Conservation (phyloP, 441 rosid genomes). For the Rhodomyrtus psidioides region DNA sequence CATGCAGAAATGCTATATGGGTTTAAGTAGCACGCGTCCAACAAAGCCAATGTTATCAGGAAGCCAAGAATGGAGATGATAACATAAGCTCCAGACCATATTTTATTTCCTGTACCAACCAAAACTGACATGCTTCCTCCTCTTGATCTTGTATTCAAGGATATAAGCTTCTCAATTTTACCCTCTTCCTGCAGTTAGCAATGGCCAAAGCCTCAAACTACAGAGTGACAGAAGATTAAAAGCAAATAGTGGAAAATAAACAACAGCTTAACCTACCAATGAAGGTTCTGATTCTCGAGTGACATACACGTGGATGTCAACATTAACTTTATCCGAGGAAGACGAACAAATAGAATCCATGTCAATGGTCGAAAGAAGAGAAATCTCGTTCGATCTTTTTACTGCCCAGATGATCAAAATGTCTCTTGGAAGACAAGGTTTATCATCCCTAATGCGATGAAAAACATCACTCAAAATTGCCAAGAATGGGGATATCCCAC, state of each 20-base stretch:
- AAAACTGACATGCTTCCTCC: not conserved
- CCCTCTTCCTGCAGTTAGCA: not conserved
- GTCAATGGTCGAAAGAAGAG: not conserved
- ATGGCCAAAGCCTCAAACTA: not conserved
- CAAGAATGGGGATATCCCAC: constrained; percentile 1
- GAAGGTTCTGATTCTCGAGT: not conserved
- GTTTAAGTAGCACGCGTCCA: not conserved
- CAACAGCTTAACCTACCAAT: not conserved
- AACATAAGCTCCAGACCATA: not conserved
- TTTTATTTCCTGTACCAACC: not conserved
- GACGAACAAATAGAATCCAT: not conserved
- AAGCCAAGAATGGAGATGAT: not conserved
- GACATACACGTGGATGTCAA: not conserved
- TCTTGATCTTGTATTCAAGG: not conserved
- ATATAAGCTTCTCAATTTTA: not conserved
- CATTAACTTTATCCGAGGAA: not conserved
- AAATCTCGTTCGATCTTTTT: not conserved
- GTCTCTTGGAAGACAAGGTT: not conserved
- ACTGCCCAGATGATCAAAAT: not conserved
- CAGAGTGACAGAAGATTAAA: not conserved
- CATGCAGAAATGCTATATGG: not conserved
- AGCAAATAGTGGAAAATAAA: not conserved
- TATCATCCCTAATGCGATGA: not conserved
- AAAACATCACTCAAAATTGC: not conserved
- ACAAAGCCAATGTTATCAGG: not conserved